These are phyloP conservation scores for Lachancea nothofagi DNA, from an alignment of 805 yeast species.

Conservation along the genomic window DNA sequence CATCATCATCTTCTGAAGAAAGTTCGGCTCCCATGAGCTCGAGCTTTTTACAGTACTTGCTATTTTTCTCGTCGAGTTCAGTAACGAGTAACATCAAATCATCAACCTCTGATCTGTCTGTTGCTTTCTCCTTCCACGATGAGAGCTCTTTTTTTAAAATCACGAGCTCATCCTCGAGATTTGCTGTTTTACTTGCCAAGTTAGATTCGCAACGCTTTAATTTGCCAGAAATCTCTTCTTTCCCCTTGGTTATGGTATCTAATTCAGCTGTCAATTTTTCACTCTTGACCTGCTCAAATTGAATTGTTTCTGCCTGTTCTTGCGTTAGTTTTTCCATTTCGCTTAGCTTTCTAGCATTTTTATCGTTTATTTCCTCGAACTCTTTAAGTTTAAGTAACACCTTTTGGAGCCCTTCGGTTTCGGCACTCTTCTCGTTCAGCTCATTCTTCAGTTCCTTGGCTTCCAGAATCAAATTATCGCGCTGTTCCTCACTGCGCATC, in stretches of 20 bases:
- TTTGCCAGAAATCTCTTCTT: background rate
- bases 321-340: background rate
- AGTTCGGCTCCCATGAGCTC: slow-evolving; percentile 51
- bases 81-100: slow-evolving; percentile 71
- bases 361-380: background rate
- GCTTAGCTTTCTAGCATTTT: background rate
- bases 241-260: background rate
- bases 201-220: slow-evolving; percentile 5
- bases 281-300: background rate
- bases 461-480: background rate
- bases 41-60: slow-evolving; percentile 49
- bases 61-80: slow-evolving; percentile 67
- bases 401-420: background rate
- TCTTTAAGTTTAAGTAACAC: background rate
- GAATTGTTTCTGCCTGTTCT: background rate
- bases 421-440: background rate
- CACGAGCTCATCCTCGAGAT: background rate
- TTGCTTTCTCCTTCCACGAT: slow-evolving; percentile 10
- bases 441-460: background rate
- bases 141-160: background rate
- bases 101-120: slow-evolving; percentile 38
- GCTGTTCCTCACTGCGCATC: too few relatives aligned
- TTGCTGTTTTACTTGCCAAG: slow-evolving; percentile 5
- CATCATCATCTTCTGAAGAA: slow-evolving; percentile 66
- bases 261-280: background rate